Conservation (phyloP, 192 early-diverging fungal genomes). For the Podochytrium sp. region DNA sequence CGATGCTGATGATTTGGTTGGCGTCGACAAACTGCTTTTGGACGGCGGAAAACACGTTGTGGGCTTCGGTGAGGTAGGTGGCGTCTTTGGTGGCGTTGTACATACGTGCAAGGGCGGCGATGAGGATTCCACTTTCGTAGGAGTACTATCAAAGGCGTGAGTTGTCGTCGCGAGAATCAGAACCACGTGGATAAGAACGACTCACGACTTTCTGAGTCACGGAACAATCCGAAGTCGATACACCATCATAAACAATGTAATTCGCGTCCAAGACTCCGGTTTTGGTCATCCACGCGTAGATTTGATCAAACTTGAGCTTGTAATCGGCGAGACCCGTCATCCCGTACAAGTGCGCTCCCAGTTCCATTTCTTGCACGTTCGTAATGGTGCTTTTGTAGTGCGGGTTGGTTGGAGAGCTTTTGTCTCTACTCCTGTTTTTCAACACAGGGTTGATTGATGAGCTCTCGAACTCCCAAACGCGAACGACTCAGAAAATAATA, state of each 20-base stretch:
- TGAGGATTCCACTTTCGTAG: conserved; percentile 25
- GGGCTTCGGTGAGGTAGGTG: conserved; percentile 27
- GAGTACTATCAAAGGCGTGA: too few species aligned
- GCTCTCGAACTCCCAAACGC: conserved; percentile 50
- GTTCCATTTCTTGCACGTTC: conserved; percentile 41
- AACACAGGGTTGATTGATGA: too few species aligned
- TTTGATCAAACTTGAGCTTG: conserved; percentile 22
- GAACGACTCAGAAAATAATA: neutral
- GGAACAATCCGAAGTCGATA: neutral
- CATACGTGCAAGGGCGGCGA: conserved; percentile 12
- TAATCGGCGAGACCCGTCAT: conserved; percentile 38
- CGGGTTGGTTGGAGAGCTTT: neutral
- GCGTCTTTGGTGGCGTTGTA: conserved; percentile 26
- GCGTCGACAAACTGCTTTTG: neutral
- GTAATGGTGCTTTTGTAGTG: conserved; percentile 53
- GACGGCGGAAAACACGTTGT: neutral
- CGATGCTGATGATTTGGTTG: neutral
- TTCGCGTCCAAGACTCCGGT: neutral
- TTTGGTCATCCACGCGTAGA: conserved; percentile 47
- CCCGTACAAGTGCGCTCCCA: conserved; percentile 39
- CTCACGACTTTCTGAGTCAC: neutral
- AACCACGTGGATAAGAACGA: too few species aligned
- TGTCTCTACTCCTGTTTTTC: neutral
- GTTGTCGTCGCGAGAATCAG: too few species aligned
- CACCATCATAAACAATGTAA: conserved; percentile 24